Evolutionary conservation across 768 basidiomycete species (phyloP), one percentile per base, ranked within the genome.

Genomic region (Phaffia australis): DNA sequence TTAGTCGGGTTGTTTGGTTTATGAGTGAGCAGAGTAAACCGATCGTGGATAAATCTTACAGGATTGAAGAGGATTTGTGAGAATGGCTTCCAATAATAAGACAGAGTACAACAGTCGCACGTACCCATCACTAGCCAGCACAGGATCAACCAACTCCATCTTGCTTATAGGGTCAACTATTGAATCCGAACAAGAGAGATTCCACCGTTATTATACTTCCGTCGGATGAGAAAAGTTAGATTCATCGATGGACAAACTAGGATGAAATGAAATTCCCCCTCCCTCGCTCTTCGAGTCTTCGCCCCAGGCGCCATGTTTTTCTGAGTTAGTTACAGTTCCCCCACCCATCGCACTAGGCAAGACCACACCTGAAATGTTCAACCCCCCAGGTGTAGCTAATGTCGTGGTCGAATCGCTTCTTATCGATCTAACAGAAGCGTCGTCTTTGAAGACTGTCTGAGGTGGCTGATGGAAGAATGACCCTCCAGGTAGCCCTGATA

Each of bases 101-200:
- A 32, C 15, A 25, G 15, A 48, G 6, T 30, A 23, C 1, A 35
- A 46, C 2, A 60, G 27, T 35, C 47, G 29, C 59, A 65, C 62
- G 54, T 60, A 67, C 0, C 67, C 67, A 18, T 69, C 67, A 8
- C 56, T 56, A 0, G 55, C 60, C 3, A 69, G 56, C 18, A 63
- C 56, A 21, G 67, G 67, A 51, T 69, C 67, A n/a, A 69, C 58
- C 11, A 69, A 58, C 47, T 69, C 67, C 30, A 57, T 46, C 47
- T 69, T 69, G n/a, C 32, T 46, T 32, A 69, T 64, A 23, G 67
- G 67, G 29, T 69, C 67, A 18, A 63, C 56, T 42, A 42, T 11
- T 11, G 11, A 42, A 11, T 5, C 11, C 11, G 35, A 42, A 16
- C 18, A 51, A 51, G 23, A 51, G 23, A 16, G 50, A 51, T 51